Percentiles rank a stretch among this genome's conserved stretches.
These are phyloP conservation scores for Recurvomyces mirabilis DNA, from an alignment of 495 filamentous ascomycete genomes.

Conservation along the genomic window DNA sequence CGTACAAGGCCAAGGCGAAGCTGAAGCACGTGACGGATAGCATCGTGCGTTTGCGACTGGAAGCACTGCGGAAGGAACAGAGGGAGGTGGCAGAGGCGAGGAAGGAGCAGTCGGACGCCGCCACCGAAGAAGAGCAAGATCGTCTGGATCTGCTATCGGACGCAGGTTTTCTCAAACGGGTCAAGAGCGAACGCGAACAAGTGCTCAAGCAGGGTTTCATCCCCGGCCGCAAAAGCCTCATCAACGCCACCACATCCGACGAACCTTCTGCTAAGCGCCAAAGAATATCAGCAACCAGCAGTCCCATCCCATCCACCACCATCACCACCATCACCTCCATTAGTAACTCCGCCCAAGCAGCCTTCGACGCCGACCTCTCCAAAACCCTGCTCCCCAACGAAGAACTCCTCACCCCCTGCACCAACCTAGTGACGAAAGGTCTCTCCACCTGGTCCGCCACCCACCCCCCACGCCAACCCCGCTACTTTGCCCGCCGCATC, in stretches of 20 bases:
- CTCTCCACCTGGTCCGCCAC: conserved; percentile 80
- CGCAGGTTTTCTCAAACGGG: conserved; percentile 45
- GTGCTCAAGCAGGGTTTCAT: conserved; percentile 55
- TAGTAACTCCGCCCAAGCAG: conserved; percentile 63
- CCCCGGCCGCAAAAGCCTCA: conserved; percentile 2
- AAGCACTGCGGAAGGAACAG: conserved; percentile 44
- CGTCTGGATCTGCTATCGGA: conserved; percentile 52
- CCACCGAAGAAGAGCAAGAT: background rate
- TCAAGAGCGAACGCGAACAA: conserved; percentile 52
- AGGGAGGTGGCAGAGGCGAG: conserved; percentile 50
- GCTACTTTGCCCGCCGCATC: conserved; percentile 96
- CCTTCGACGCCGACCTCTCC: conserved; percentile 89
- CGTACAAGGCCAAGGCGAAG: conserved; percentile 87
- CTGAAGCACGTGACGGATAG: conserved; percentile 69
- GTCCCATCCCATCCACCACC: background rate
- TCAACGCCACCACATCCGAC: background rate
- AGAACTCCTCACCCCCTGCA: conserved; percentile 90
- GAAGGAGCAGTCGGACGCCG: background rate
- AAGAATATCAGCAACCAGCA: conserved; percentile 1
- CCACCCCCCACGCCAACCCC: conserved; percentile 83
- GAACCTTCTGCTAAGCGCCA: conserved; percentile 11
- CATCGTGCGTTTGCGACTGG: conserved; percentile 52
- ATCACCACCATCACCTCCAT: background rate
- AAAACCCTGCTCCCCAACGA: conserved; percentile 87
- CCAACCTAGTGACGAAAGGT: conserved; percentile 52